Conservation (phyloP, 2,329 filamentous ascomycete genomes). For the Ustulina deusta region DNA sequence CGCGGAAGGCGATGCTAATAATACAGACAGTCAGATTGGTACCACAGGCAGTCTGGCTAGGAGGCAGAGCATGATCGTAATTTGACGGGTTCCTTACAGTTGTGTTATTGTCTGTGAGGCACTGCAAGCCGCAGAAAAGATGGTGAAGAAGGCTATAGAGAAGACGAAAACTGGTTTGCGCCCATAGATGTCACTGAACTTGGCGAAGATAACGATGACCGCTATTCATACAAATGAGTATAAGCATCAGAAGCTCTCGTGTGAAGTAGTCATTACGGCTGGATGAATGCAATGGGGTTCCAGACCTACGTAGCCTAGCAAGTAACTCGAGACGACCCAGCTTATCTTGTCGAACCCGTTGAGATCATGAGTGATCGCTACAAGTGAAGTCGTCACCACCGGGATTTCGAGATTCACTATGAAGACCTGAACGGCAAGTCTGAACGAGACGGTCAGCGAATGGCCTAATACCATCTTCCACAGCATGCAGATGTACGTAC, state of each 20-base stretch:
- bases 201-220: slow-evolving; percentile 67
- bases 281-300: neutral
- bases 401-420: slow-evolving; percentile 36
- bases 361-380: slow-evolving; percentile 35
- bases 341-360: slow-evolving; percentile 23
- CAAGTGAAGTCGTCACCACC: slow-evolving; percentile 32
- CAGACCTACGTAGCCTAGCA: slow-evolving; percentile 33
- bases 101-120: too few species aligned
- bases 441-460: too few species aligned
- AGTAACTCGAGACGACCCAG: slow-evolving; percentile 36
- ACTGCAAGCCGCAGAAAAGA: too few species aligned
- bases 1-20: slow-evolving; percentile 19
- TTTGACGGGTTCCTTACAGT: too few species aligned
- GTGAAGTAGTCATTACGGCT: too few species aligned
- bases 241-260: too few species aligned
- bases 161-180: slow-evolving; percentile 65
- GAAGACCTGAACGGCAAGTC: too few species aligned
- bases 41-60: neutral
- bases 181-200: slow-evolving; percentile 77
- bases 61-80: slow-evolving; percentile 55
- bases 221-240: slow-evolving; percentile 7
- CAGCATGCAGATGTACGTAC: too few species aligned
- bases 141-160: slow-evolving; percentile 72
- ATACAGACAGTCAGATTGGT: slow-evolving; percentile 7
- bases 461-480: too few species aligned